These are phyloP conservation scores for Coemansia sp. DNA, from an alignment of 192 early-diverging fungal genomes.

Conservation along the genomic window DNA sequence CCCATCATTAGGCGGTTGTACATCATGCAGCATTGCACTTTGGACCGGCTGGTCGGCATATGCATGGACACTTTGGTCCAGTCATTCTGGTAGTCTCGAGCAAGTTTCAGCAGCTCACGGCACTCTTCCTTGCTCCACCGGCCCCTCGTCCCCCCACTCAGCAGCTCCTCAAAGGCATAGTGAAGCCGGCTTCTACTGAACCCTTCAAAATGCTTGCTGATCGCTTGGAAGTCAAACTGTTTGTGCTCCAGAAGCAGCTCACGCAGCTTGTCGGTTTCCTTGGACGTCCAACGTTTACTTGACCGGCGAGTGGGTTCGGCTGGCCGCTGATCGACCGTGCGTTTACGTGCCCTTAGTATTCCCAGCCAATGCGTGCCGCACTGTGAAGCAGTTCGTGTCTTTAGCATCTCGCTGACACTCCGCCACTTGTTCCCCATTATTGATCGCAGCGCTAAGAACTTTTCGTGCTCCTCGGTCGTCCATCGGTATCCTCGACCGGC, in stretches of 20 bases:
- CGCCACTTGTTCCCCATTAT: too few relatives aligned
- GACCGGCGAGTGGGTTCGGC: too few relatives aligned
- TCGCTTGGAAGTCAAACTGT: neutral
- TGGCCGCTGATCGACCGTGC: too few relatives aligned
- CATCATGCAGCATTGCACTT: slow-evolving; percentile 13
- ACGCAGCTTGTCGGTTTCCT: slow-evolving; percentile 8
- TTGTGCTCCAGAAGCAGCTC: slow-evolving; percentile 9
- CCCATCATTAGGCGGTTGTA: neutral
- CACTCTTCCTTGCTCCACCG: slow-evolving; percentile 21
- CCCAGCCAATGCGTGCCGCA: too few relatives aligned
- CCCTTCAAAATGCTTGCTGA: slow-evolving; percentile 7
- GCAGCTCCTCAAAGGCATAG: slow-evolving; percentile 1
- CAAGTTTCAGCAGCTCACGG: slow-evolving; percentile 14
- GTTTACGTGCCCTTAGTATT: too few relatives aligned
- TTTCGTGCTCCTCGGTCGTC: too few relatives aligned
- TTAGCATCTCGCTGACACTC: too few relatives aligned
- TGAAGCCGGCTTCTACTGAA: slow-evolving; percentile 4
- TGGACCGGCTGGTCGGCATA: slow-evolving; percentile 23
- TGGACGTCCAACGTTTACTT: neutral
- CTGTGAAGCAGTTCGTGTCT: too few relatives aligned
- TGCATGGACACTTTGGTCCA: slow-evolving; percentile 14
- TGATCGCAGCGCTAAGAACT: too few relatives aligned
- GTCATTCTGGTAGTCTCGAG: slow-evolving; percentile 8
- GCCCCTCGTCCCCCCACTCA: neutral
- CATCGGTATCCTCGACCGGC: too few relatives aligned